Evolutionary conservation across 1,139 yeast genomes (phyloP).

Genomic region (Pichia sp.): DNA sequence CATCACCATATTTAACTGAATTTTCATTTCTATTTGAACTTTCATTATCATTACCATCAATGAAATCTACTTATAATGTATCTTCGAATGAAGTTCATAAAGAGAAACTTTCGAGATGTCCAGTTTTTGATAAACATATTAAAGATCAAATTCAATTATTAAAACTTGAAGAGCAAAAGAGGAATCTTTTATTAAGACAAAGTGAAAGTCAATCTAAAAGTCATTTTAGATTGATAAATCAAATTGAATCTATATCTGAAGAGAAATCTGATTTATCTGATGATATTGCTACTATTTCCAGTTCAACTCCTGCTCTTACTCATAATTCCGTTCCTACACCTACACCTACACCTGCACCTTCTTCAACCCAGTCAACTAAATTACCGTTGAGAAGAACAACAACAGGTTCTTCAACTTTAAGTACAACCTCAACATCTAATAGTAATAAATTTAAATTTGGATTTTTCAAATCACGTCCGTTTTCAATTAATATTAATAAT

Average conservation of each 20-base stretch:
- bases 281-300: background rate
- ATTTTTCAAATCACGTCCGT: constrained; percentile 39
- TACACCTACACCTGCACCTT: no score
- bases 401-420: background rate
- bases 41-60: constrained; percentile 13
- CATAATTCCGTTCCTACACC: background rate
- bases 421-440: background rate
- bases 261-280: background rate
- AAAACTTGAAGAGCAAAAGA: constrained; percentile 37
- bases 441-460: constrained; percentile 23
- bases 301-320: background rate
- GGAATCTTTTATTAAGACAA: constrained; percentile 22
- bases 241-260: background rate
- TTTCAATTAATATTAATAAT: constrained; percentile 35
- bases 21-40: constrained; percentile 28
- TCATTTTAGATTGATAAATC: background rate
- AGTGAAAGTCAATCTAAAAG: constrained; percentile 9
- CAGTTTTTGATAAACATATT: constrained; percentile 39
- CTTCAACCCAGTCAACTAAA: background rate
- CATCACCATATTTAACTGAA: constrained; percentile 14
- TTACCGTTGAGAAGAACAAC: background rate
- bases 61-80: constrained; percentile 32
- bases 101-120: constrained; percentile 26
- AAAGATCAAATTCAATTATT: constrained; percentile 43
- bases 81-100: constrained; percentile 38